Evolutionary conservation across 352 stramenopile species (phyloP).

Genomic region (Aphanomyces cochlioides): DNA sequence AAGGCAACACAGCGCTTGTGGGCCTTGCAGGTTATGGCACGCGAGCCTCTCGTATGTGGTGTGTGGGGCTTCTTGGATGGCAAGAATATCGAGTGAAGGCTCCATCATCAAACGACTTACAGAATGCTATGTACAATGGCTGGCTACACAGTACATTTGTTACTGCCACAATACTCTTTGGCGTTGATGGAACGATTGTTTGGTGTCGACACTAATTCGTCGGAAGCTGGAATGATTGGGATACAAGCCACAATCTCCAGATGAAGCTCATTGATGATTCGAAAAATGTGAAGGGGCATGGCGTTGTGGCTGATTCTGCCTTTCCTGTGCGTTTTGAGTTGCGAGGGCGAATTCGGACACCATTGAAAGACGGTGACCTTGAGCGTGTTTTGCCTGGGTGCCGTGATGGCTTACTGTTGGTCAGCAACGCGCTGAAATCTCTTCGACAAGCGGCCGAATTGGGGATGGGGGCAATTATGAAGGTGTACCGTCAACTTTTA

Average conservation of each 20-base stretch:
- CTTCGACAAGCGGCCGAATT: background rate
- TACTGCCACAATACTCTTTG: conserved; percentile 30
- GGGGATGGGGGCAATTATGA: background rate
- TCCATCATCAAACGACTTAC: background rate
- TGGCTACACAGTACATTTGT: conserved; percentile 33
- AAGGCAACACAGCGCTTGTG: conserved; percentile 6
- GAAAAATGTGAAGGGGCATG: background rate
- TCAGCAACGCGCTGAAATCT: background rate
- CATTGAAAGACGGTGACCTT: background rate
- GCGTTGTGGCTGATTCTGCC: background rate
- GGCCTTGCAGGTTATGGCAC: background rate
- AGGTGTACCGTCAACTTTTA: background rate
- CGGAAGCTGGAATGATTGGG: conserved; percentile 31
- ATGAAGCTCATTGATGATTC: background rate
- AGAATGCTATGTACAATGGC: conserved; percentile 32
- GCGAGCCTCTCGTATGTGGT: conserved; percentile 23
- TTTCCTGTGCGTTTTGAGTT: background rate
- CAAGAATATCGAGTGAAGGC: conserved; percentile 31
- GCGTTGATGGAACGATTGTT: conserved; percentile 27
- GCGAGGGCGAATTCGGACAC: background rate
- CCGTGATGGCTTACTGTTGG: background rate
- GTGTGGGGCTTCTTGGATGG: conserved; percentile 31
- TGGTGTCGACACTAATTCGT: conserved; percentile 31
- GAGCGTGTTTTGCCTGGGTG: background rate
- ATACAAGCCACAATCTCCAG: background rate